Evolutionary conservation across 2,329 filamentous ascomycete species (phyloP), one percentile per base, ranked within the genome.

Genomic region (Diaporthe sp.): DNA sequence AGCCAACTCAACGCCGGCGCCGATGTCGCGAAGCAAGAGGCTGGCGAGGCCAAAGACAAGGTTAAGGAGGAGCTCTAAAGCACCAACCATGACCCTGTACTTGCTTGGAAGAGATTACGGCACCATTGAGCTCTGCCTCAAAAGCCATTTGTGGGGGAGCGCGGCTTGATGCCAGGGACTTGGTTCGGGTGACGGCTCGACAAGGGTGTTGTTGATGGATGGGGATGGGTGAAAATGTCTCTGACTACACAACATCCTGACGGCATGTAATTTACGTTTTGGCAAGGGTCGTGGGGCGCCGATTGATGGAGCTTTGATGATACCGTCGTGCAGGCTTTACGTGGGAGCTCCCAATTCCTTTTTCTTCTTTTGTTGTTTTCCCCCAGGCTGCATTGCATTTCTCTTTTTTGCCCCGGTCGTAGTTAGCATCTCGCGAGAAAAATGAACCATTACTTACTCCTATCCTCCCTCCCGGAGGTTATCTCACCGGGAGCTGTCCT

Each of bases 31-130:
- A 85, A 87, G 81, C 79, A 89, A 79, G 87, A 89, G 82, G 86
- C 86, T 17, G 80, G 79, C 3, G 82, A 87, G 73, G 76, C 78
- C n/a, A 81, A 82, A 76, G 80, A 84, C 55, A 83, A 87, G 73
- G 77, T 80, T 10, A 86, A 87, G 79, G 84, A 88, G 76, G 89
- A 91, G 83, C 81, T 91, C 80, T 91, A 84, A 86, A 75, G 37
- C 53, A n/a, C 19, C 19, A 49, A 6, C 13, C 13, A 39, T 49
- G 53, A 71, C 15, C 5, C 0, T 17, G 39, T 13, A 12, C 13
- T 65, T 19, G 2, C 34, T 57, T 28, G n/a, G 9, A 19, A 13
- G 15, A 28, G n/a, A 15, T 5, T 6, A 55, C 46, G 19, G 10
- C 46, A 28, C 61, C 9, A 42, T 17, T 28, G 12, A 74, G 2